These are phyloP conservation scores for Erythrobasidium hasegawianum DNA, from an alignment of 1,284 basidiomycete species.

Conservation along the genomic window DNA sequence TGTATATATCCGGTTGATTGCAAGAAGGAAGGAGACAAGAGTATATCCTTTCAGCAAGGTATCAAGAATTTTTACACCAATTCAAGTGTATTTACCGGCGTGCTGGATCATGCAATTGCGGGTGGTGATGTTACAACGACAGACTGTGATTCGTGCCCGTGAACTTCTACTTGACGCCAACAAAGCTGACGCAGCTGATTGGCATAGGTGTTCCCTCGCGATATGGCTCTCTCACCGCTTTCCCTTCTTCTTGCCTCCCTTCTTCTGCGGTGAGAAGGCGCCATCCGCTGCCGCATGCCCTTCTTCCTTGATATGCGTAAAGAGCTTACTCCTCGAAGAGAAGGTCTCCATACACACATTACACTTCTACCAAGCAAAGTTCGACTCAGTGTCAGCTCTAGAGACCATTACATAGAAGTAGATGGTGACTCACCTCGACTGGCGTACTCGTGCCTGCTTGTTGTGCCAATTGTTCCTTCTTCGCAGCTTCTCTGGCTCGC, in stretches of 20 bases:
- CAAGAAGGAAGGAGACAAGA: no score
- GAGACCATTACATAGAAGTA: not conserved
- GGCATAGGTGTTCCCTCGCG: no score
- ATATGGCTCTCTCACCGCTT: constrained; percentile 38
- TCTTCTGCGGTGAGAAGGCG: not conserved
- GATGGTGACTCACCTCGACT: constrained; percentile 7
- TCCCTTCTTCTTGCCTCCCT: constrained; percentile 34
- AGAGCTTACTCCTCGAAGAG: constrained; percentile 71
- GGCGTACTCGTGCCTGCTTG: constrained; percentile 38
- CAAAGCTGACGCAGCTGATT: no score
- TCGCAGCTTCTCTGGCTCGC: constrained; percentile 69
- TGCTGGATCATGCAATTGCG: no score
- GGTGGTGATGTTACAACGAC: no score
- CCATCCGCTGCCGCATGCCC: constrained; percentile 65
- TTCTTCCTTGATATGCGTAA: constrained; percentile 66
- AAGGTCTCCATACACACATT: constrained; percentile 68
- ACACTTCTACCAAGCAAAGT: constrained; percentile 55
- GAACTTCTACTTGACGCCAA: no score
- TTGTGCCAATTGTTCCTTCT: constrained; percentile 56
- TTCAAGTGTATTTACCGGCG: no score
- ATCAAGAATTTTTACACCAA: no score
- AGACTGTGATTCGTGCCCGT: no score
- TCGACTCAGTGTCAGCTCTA: no score
- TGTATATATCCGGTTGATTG: no score
- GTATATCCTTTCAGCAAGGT: no score